These are phyloP conservation scores for Yarrowia osloensis DNA, from an alignment of 805 yeast genomes.

Conservation along the genomic window DNA sequence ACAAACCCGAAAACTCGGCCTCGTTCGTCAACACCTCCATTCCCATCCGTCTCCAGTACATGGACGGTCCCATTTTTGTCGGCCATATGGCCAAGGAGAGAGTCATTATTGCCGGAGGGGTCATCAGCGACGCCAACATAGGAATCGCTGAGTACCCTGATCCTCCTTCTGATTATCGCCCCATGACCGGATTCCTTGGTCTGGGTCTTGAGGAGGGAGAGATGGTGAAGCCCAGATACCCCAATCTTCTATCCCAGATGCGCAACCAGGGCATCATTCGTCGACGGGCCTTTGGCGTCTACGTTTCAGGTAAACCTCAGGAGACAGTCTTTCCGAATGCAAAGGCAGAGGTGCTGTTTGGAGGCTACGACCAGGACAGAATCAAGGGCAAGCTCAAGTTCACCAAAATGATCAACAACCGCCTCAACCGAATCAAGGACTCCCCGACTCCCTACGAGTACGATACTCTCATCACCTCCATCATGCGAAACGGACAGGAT, in stretches of 20 bases:
- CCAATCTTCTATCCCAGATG: not conserved
- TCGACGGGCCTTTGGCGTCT: conserved; percentile 3
- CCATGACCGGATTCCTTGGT: not conserved
- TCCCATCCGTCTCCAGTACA: not conserved
- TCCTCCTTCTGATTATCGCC: not conserved
- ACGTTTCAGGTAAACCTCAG: too few species aligned
- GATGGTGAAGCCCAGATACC: not conserved
- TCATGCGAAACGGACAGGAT: not conserved
- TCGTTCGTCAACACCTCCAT: not conserved
- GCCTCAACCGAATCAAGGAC: not conserved
- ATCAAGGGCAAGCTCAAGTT: not conserved
- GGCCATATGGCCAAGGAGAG: not conserved
- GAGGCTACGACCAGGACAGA: conserved; percentile 11
- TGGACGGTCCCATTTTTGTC: not conserved
- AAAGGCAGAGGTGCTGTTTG: not conserved
- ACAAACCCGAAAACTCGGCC: not conserved
- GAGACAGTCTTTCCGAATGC: too few species aligned
- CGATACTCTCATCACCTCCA: not conserved
- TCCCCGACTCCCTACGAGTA: not conserved
- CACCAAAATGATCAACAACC: not conserved
- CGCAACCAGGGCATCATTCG: not conserved
- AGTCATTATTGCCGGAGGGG: not conserved
- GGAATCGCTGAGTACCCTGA: not conserved
- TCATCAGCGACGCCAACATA: not conserved
- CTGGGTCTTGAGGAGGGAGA: conserved; percentile 2